These are phyloP conservation scores for Clavispora fructus DNA, from an alignment of 805 yeast species.

Conservation along the genomic window DNA sequence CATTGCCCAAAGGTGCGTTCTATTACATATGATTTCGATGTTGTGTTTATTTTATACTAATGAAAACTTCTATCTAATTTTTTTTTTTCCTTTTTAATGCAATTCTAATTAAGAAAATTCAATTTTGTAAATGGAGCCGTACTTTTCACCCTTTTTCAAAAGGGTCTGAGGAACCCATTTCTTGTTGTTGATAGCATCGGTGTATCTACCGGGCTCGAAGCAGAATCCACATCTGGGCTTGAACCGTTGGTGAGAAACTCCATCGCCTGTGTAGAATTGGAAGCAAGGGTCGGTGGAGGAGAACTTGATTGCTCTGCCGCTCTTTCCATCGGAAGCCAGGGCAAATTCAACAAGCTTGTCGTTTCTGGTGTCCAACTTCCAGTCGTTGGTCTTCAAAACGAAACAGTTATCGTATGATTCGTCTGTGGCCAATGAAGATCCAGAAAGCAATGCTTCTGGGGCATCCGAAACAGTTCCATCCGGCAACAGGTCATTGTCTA, in stretches of 20 bases:
- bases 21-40: background rate
- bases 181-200: conserved; percentile 46
- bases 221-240: conserved; percentile 51
- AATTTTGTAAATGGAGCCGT: conserved; percentile 45
- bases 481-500: conserved; percentile 35
- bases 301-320: conserved; percentile 38
- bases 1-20: background rate
- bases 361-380: conserved; percentile 44
- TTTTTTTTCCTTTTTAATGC: background rate
- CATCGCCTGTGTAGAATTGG: conserved; percentile 62
- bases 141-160: conserved; percentile 43
- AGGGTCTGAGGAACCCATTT: conserved; percentile 47
- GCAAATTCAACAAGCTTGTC: conserved; percentile 30
- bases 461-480: conserved; percentile 37
- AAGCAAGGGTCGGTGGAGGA: conserved; percentile 61
- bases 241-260: conserved; percentile 33
- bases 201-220: conserved; percentile 56
- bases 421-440: conserved; percentile 1
- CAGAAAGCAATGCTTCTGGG: conserved; percentile 18
- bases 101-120: conserved; percentile 2
- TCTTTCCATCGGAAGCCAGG: conserved; percentile 41
- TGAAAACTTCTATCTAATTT: background rate
- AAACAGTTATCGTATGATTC: conserved; percentile 41
- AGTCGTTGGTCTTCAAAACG: conserved; percentile 34
- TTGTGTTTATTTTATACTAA: background rate